Evolutionary conservation across 2,329 filamentous ascomycete species (phyloP).

Genomic region (Aspergillus tamarii): DNA sequence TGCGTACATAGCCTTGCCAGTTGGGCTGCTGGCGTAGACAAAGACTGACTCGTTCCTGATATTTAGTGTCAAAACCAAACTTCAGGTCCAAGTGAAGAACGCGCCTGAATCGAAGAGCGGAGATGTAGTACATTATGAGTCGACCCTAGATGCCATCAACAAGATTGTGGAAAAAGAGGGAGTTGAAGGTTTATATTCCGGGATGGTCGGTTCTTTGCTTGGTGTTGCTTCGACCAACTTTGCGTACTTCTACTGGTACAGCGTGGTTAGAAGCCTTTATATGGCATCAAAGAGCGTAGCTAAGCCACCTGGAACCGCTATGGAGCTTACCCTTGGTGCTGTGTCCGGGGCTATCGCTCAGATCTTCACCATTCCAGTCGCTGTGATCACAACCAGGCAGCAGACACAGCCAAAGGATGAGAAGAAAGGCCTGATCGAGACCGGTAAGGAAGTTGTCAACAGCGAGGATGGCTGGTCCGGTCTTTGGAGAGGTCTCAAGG

Average conservation of each 20-base stretch:
- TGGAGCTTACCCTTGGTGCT: slow-evolving; percentile 84
- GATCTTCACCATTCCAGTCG: slow-evolving; percentile 93
- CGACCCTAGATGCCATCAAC: slow-evolving; percentile 82
- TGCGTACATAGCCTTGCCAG: slow-evolving; percentile 52
- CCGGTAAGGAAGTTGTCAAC: slow-evolving; percentile 83
- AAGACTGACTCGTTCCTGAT: slow-evolving; percentile 22
- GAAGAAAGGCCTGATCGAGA: slow-evolving; percentile 83
- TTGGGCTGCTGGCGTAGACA: not conserved
- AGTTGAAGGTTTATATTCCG: slow-evolving; percentile 79
- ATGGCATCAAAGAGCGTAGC: slow-evolving; percentile 60
- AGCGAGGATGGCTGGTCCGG: slow-evolving; percentile 88
- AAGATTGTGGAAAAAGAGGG: slow-evolving; percentile 85
- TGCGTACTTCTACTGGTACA: slow-evolving; percentile 99
- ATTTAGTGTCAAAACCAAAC: slow-evolving; percentile 87
- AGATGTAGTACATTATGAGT: slow-evolving; percentile 73
- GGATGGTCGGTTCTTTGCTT: slow-evolving; percentile 81
- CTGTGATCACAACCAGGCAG: slow-evolving; percentile 92
- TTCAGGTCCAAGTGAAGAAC: slow-evolving; percentile 89
- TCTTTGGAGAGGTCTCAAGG: slow-evolving; percentile 93
- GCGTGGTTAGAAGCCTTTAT: slow-evolving; percentile 81
- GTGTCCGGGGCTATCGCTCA: slow-evolving; percentile 88
- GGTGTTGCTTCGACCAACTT: slow-evolving; percentile 98
- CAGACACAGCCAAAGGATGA: slow-evolving; percentile 87
- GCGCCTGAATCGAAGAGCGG: slow-evolving; percentile 51
- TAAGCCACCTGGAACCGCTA: slow-evolving; percentile 72